A percentile compares a stretch with the other conserved stretches of the same genome.
Evolutionary conservation across 139 green algal species (phyloP).

Genomic region (Eudorina sp.): DNA sequence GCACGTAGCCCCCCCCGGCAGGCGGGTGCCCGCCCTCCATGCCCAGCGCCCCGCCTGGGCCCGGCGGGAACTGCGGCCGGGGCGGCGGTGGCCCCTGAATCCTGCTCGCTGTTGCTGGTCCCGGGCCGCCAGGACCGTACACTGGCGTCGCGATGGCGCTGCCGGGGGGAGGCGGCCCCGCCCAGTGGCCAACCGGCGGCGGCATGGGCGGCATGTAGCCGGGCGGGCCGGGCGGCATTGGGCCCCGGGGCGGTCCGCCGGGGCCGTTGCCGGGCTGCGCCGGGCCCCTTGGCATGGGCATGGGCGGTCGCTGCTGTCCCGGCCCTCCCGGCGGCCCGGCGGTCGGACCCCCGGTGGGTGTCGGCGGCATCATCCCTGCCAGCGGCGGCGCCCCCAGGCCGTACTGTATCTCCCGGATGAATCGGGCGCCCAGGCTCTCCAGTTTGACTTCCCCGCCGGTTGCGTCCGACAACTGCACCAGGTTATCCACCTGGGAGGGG

Average conservation of each 20-base stretch:
- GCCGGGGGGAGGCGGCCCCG: neutral
- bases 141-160: constrained; percentile 7
- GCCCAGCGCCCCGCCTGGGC: neutral
- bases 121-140: constrained; percentile 14
- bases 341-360: neutral
- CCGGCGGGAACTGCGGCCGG: constrained; percentile 16
- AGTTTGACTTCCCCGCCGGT: constrained; percentile 77
- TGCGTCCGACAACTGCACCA: constrained; percentile 66
- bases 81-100: constrained; percentile 18
- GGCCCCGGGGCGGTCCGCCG: neutral
- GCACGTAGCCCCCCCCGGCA: no score
- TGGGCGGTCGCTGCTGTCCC: neutral
- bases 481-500: constrained; percentile 64
- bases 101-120: neutral
- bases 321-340: neutral
- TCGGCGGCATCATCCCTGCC: constrained; percentile 1
- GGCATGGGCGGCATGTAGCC: neutral
- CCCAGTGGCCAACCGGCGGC: no score
- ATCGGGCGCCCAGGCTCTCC: constrained; percentile 71
- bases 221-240: neutral
- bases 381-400: constrained; percentile 33
- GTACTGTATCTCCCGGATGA: constrained; percentile 58
- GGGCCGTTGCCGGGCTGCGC: neutral
- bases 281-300: neutral
- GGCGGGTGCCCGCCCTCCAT: no score